Percentiles rank a stretch among this genome's conserved stretches.
Evolutionary conservation across 1,284 basidiomycete species (phyloP).

Genomic region (Cutaneotrichosporon spelunceum): DNA sequence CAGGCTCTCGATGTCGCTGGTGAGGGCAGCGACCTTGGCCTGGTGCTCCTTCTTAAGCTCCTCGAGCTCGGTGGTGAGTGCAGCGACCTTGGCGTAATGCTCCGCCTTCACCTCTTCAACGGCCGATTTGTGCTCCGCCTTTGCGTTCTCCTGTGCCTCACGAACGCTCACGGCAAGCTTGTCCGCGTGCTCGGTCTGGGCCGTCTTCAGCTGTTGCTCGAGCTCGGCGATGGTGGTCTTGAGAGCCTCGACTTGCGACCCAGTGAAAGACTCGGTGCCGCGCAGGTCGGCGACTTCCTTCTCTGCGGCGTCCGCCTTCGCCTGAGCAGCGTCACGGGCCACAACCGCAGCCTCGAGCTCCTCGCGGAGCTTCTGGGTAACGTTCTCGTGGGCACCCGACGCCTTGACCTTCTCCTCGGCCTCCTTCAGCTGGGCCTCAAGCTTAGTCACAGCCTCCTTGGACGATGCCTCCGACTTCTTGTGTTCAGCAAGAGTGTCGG

Average conservation of each 20-base stretch:
- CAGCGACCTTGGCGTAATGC: conserved; percentile 5
- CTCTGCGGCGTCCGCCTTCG: conserved; percentile 21
- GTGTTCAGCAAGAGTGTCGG: conserved; percentile 25
- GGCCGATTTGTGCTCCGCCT: conserved; percentile 4
- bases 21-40: conserved; percentile 10
- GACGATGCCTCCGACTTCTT: conserved; percentile 15
- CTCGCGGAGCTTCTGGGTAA: conserved; percentile 11
- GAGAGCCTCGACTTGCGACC: conserved; percentile 12
- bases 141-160: conserved; percentile 7
- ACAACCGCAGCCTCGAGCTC: conserved; percentile 18
- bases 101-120: conserved; percentile 24
- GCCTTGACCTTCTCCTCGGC: conserved; percentile 21
- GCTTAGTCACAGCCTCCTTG: conserved; percentile 20
- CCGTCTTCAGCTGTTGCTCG: conserved; percentile 16
- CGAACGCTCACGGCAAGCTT: conserved; percentile 6
- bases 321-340: conserved; percentile 21
- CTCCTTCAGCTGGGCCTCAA: conserved; percentile 26
- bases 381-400: not conserved
- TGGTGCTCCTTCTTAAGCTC: conserved; percentile 12
- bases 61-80: conserved; percentile 4
- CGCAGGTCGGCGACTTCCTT: not conserved
- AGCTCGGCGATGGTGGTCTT: conserved; percentile 15
- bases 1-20: conserved; percentile 22
- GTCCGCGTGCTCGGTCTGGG: conserved; percentile 12
- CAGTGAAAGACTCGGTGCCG: not conserved